Conservation (phyloP, 2,329 filamentous ascomycete genomes). For the Fusarium sp. region DNA sequence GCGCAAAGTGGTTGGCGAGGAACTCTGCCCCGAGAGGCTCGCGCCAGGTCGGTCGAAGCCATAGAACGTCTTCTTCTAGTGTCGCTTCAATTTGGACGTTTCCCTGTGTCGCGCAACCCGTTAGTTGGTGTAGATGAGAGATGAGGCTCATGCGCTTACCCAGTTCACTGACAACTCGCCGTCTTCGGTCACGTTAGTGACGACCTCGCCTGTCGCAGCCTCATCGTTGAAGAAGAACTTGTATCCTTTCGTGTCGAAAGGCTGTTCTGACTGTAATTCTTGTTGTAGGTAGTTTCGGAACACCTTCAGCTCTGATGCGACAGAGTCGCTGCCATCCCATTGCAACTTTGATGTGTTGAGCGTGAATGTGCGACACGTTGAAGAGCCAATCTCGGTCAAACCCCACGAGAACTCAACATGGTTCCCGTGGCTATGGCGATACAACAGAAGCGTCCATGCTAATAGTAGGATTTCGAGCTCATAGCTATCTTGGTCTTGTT, state of each 20-base stretch:
- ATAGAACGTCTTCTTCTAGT: slow-evolving; percentile 29
- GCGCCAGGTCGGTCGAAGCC: slow-evolving; percentile 34
- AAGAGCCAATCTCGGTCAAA: slow-evolving; percentile 20
- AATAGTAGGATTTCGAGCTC: slow-evolving; percentile 33
- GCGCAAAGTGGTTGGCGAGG: slow-evolving; percentile 37
- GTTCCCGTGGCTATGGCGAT: slow-evolving; percentile 37
- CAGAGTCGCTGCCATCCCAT: slow-evolving; percentile 27
- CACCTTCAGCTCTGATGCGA: slow-evolving; percentile 28
- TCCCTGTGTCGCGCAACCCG: slow-evolving; percentile 13
- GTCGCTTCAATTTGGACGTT: slow-evolving; percentile 37
- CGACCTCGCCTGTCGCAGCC: slow-evolving; percentile 17
- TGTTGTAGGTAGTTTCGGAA: slow-evolving; percentile 26
- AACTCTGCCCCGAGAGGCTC: slow-evolving; percentile 39
- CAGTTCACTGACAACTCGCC: slow-evolving; percentile 28
- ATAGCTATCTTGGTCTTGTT: slow-evolving; percentile 8
- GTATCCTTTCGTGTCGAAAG: slow-evolving; percentile 2
- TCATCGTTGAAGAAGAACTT: slow-evolving; percentile 39
- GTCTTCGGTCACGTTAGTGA: slow-evolving; percentile 12
- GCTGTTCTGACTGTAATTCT: slow-evolving; percentile 11
- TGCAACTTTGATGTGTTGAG: slow-evolving; percentile 35
- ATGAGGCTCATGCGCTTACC: slow-evolving; percentile 17
- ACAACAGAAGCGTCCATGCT: slow-evolving; percentile 38
- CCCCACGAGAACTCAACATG: slow-evolving; percentile 39
- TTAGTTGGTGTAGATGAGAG: background rate
- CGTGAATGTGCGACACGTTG: slow-evolving; percentile 27